phyloP scores from a whole-genome alignment of 106 monocot genomes.

The Amphibolis antarctica region DNA sequence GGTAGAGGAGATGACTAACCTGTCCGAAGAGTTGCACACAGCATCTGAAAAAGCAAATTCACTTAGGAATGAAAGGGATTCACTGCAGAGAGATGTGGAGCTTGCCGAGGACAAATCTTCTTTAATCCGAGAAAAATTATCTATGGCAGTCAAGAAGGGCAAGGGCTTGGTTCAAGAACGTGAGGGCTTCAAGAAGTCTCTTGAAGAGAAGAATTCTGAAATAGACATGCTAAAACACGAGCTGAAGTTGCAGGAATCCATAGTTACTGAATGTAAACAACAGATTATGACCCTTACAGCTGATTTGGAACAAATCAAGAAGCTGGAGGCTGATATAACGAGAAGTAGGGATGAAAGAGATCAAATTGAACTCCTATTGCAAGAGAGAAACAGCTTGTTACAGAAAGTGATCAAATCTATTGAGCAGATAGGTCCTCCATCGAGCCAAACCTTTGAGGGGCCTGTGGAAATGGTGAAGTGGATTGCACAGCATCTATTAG shows the following conservation, averaged over 20 bases:
- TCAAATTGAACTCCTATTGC: conserved; percentile 29
- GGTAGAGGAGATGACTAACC: conserved; percentile 43
- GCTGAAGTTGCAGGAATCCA: conserved; percentile 45
- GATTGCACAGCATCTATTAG: conserved; percentile 37
- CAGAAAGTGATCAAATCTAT: conserved; percentile 34
- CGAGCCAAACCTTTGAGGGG: conserved; percentile 25
- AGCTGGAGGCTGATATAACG: conserved; percentile 46
- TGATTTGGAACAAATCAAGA: conserved; percentile 19
- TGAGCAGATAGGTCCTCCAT: conserved; percentile 35
- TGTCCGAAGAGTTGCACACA: conserved; percentile 33
- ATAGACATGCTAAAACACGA: conserved; percentile 58
- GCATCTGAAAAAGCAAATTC: conserved; percentile 21
- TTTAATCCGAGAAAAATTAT: conserved; percentile 71
- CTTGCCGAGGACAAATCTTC: conserved; percentile 61
- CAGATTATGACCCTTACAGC: conserved; percentile 36
- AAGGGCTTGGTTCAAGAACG: conserved; percentile 35
- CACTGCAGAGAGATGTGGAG: conserved; percentile 54
- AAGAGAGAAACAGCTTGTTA: conserved; percentile 31
- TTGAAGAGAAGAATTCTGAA: conserved; percentile 70
- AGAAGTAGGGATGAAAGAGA: conserved; percentile 35
- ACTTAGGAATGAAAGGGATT: conserved; percentile 60
- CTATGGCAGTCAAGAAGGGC: conserved; percentile 92
- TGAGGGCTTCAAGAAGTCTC: conserved; percentile 47
- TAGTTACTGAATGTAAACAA: conserved; percentile 34
- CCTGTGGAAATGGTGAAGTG: conserved; percentile 49